Base-by-base conservation (phyloP, 2,329 filamentous ascomycete species). In the Aspergillus brasiliensis region DNA sequence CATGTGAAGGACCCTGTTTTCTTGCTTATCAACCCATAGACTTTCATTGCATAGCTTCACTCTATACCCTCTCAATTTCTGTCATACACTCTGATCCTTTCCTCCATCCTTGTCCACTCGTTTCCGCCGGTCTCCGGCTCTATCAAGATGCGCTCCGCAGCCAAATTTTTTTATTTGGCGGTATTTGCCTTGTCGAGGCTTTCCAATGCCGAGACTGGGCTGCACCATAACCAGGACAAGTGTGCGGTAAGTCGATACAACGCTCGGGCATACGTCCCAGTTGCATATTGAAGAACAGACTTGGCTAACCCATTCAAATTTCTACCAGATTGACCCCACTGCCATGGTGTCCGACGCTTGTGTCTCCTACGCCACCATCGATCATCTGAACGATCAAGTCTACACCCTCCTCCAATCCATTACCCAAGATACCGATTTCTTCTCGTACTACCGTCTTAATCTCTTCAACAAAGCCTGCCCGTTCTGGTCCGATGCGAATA, bases 381-480 rank as follows among this genome's bases (percentile, higher is more conserved):
- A 99, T 73, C 81, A 83, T 42, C 83, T 99, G 56, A 99, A 98
- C 78, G 78, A 83, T 66, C 84, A 86, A 61, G 83, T 97, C 63
- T 88, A 89, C 69, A 91, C 92, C 17, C 85, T 88, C 55, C 80
- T 99, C 67, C 85, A 91, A 69, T 89, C 91, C 57, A 86, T 99
- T 48, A 96, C 92, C 0, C 86, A 86, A 68, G 87, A 90, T 56
- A 96, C 94, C 75, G 95, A 99, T 78, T 99, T 97, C 84, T 99
- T 99, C 79, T 94, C 94, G 56, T 92, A 98, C 78, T 99, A 98
- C 80, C 89, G 95, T 59, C 81, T 99, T 48, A 98, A 97, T 75
- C 84, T 99, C 19, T 99, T 92, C 78, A 90, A 96, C 77, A 97
- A 95, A 77, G 87, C 86, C 78, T 99, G 95, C 72, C 95, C 95